Evolutionary conservation across 106 monocot genomes (phyloP).

Genomic region (Dendrobium chrysotoxum): DNA sequence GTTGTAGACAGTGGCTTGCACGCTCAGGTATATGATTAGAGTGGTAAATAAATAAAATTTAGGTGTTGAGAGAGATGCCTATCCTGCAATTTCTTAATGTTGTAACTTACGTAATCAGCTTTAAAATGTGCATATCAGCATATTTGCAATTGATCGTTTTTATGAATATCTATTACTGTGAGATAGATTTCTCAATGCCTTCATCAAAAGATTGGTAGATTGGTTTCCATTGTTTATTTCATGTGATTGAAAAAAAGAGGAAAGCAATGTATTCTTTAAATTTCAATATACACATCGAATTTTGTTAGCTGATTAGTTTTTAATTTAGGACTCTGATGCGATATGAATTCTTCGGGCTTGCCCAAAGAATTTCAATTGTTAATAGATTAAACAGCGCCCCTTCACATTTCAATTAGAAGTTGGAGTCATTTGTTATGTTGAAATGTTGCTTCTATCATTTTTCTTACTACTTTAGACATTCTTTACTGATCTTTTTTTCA

Average conservation of each 20-base stretch:
- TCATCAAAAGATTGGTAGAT: not conserved
- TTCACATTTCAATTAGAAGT: not conserved
- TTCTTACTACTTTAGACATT: not conserved
- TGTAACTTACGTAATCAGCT: no score
- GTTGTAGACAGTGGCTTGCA: slow-evolving; percentile 87
- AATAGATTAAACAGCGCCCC: not conserved
- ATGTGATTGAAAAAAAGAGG: not conserved
- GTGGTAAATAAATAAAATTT: not conserved
- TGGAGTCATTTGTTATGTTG: not conserved
- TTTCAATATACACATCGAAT: not conserved
- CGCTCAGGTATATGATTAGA: slow-evolving; percentile 50
- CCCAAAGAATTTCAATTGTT: not conserved
- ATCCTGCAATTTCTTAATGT: no score
- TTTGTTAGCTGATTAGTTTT: slow-evolving; percentile 1
- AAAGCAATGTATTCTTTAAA: not conserved
- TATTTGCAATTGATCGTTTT: no score
- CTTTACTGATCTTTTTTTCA: not conserved
- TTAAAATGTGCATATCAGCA: no score
- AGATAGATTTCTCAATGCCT: not conserved
- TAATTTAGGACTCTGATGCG: not conserved
- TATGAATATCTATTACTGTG: no score
- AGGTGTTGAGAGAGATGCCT: not conserved
- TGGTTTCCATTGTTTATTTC: not conserved
- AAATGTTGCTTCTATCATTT: not conserved
- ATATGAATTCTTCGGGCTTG: not conserved